Evolutionary conservation across 2,329 filamentous ascomycete genomes (phyloP), one percentile per base, ranked within the genome.

Genomic region (Sphaerulina musiva): DNA sequence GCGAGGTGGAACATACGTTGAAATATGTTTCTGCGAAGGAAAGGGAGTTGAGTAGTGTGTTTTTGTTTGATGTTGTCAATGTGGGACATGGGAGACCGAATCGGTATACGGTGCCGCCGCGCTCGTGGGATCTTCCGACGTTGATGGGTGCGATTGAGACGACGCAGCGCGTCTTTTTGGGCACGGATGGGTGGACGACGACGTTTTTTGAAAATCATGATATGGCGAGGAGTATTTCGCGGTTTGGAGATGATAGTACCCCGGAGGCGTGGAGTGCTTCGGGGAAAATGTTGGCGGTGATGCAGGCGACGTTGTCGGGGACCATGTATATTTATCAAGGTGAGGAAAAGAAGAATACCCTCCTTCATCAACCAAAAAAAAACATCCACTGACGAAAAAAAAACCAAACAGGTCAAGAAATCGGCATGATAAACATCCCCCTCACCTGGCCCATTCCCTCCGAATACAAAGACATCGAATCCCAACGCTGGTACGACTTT

Each of bases 21-120:
- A 29, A 71, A 11, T 74, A 73, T 4, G 81, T 86, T 2, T 74
- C 74, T 3, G 75, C 73, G 38, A 39, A 54, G 11, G 74, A 79
- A 10, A 74, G 76, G 32, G 82, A 86, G 64, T 69, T 87, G 43
- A 83, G 80, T 65, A 86, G 87, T 82, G 83, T 87, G 48, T 86
- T 87, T 68, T 79, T 85, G 60, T 87, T 87, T 64, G 83, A 87
- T 52, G 72, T 80, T 17, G 73, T 80, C 56, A 73, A 77, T 32
- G 68, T 54, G 20, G 54, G 80, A 20, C 77, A 80, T 79, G 20
- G 54, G 48, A 6, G 66, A 48, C 42, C 59, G 20, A 64, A 76
- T 54, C 78, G 79, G 57, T 78, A 68, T 83, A 42, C 75, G 70
- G 72, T 45, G 73, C 81, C 5, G 72, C 73, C 6, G 73, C 79